phyloP scores from a whole-genome alignment of 1,139 yeast species.

The Blastobotrys illinoisensis region DNA sequence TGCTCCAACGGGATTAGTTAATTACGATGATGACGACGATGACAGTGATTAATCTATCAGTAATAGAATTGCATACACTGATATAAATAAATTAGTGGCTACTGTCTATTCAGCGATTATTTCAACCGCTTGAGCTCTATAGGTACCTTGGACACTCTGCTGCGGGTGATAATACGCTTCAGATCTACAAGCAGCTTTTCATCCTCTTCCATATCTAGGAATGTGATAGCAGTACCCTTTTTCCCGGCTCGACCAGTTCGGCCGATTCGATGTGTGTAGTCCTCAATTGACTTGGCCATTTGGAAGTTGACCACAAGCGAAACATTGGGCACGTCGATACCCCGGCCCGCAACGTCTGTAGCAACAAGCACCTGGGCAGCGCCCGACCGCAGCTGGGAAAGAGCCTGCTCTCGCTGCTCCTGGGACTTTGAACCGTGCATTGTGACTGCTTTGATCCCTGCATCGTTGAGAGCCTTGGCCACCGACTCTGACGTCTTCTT shows the following conservation, averaged over 20 bases:
- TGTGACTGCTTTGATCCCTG: slow-evolving; percentile 49
- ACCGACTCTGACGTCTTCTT: slow-evolving; percentile 67
- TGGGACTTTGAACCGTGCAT: slow-evolving; percentile 88
- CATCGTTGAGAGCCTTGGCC: slow-evolving; percentile 43
- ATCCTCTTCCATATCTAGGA: slow-evolving; percentile 56
- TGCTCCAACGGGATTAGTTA: neutral
- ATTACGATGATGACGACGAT: neutral
- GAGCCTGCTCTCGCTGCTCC: slow-evolving; percentile 77
- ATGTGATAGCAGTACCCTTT: slow-evolving; percentile 68
- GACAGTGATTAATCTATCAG: neutral
- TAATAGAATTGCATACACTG: too few species aligned
- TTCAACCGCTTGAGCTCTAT: slow-evolving; percentile 40
- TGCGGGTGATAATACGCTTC: slow-evolving; percentile 39
- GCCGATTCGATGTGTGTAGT: slow-evolving; percentile 88
- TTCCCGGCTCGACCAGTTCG: slow-evolving; percentile 96
- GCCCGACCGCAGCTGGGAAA: slow-evolving; percentile 58
- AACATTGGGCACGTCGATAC: slow-evolving; percentile 85
- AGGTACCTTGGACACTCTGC: slow-evolving; percentile 45
- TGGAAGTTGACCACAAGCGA: slow-evolving; percentile 81
- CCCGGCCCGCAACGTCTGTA: slow-evolving; percentile 96
- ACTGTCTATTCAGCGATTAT: neutral
- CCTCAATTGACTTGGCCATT: slow-evolving; percentile 72
- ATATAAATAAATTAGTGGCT: neutral
- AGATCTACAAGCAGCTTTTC: slow-evolving; percentile 48
- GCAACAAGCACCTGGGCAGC: slow-evolving; percentile 68